These are phyloP conservation scores for Yarrowia keelungensis DNA, from an alignment of 805 yeast genomes.

Conservation along the genomic window DNA sequence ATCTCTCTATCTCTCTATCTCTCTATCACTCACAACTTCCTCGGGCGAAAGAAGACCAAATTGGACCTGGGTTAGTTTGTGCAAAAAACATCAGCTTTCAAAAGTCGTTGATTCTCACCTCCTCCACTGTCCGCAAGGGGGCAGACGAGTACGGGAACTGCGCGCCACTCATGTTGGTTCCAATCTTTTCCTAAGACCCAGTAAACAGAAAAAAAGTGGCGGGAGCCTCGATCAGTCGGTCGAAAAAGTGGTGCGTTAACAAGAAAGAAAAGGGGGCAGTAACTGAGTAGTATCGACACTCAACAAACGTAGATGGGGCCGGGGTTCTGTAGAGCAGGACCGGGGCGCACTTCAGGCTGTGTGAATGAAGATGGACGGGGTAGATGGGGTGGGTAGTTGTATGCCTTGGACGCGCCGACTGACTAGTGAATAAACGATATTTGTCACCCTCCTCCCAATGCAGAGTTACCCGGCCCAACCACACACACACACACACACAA, in stretches of 20 bases:
- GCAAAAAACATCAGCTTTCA: neutral
- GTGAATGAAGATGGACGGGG: conserved; percentile 20
- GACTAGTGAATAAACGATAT: conserved; percentile 27
- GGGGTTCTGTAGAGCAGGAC: neutral
- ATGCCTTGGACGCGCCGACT: conserved; percentile 29
- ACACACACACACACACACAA: neutral
- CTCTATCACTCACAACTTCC: conserved; percentile 63
- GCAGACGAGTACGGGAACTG: conserved; percentile 95
- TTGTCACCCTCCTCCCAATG: conserved; percentile 38
- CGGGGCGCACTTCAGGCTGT: conserved; percentile 8
- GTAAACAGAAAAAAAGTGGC: conserved; percentile 14
- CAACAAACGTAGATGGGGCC: neutral
- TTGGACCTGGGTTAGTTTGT: conserved; percentile 63
- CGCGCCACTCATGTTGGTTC: conserved; percentile 51
- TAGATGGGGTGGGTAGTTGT: conserved; percentile 13
- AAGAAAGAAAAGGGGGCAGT: neutral
- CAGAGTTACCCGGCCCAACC: conserved; percentile 24
- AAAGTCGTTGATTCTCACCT: conserved; percentile 55
- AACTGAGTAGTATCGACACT: conserved; percentile 15
- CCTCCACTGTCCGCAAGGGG: conserved; percentile 95
- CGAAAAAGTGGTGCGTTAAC: neutral
- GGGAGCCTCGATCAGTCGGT: conserved; percentile 28
- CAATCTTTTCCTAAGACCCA: conserved; percentile 36
- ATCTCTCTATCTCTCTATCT: neutral
- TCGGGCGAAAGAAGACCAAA: conserved; percentile 98